Conservation (phyloP, 75 land plant species). For the Selaginella tamariscina region DNA sequence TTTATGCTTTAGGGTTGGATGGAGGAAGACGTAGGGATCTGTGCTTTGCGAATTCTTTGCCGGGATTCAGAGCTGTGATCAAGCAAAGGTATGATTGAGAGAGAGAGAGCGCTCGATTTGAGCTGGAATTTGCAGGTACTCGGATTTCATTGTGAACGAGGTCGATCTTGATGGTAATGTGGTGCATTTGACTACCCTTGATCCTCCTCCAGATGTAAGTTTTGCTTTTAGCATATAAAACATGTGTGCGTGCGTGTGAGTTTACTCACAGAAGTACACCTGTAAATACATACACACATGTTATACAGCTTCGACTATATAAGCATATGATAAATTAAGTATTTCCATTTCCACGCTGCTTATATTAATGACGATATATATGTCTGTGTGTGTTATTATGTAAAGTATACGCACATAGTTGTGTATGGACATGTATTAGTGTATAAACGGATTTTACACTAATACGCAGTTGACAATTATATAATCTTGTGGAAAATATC, state of each 20-base stretch:
- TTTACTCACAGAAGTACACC: too few species aligned
- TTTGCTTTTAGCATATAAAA: too few species aligned
- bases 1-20: too few species aligned
- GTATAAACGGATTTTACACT: slow-evolving; percentile 10
- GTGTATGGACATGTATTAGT: too few species aligned
- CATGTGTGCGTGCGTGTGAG: too few species aligned
- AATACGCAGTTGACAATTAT: too few species aligned
- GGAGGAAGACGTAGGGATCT: slow-evolving; percentile 48
- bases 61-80: slow-evolving; percentile 71
- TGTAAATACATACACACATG: too few species aligned
- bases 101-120: too few species aligned
- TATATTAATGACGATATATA: too few species aligned
- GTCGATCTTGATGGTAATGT: slow-evolving; percentile 56
- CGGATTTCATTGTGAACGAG: slow-evolving; percentile 93
- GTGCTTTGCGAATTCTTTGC: slow-evolving; percentile 43
- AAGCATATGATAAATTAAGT: neutral
- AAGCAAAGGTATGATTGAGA: slow-evolving; percentile 80
- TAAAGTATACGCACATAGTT: too few species aligned
- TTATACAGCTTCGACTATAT: too few species aligned
- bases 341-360: neutral
- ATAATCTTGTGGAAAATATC: too few species aligned
- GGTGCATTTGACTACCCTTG: slow-evolving; percentile 54
- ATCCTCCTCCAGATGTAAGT: slow-evolving; percentile 54
- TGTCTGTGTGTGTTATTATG: neutral
- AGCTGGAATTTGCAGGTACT: slow-evolving; percentile 40